Conservation (phyloP, 106 monocot species). For the Dioscorea dumetorum region DNA sequence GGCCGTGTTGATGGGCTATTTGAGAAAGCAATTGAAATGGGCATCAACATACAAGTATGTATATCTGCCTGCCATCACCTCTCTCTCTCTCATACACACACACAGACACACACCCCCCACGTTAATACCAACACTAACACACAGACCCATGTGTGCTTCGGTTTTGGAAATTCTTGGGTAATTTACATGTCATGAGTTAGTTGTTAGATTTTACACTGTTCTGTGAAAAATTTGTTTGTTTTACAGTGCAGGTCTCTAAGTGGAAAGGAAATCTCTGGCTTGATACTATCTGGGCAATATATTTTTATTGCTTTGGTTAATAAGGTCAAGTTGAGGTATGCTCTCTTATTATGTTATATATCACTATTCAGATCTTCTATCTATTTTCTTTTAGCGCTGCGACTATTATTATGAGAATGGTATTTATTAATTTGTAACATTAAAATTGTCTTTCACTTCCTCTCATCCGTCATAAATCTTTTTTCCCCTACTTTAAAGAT, state of each 20-base stretch:
- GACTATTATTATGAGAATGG: too few relatives aligned
- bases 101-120: too few relatives aligned
- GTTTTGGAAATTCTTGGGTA: too few relatives aligned
- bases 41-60: slow-evolving; percentile 61
- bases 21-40: slow-evolving; percentile 53
- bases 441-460: too few relatives aligned
- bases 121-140: too few relatives aligned
- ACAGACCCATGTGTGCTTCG: too few relatives aligned
- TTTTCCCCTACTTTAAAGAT: too few relatives aligned
- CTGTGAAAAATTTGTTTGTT: slow-evolving; percentile 18
- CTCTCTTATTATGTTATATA: background rate
- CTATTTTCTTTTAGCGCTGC: too few relatives aligned
- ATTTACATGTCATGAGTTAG: background rate
- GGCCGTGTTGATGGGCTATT: slow-evolving; percentile 53
- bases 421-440: too few relatives aligned
- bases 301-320: slow-evolving; percentile 74
- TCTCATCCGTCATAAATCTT: too few relatives aligned
- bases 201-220: background rate
- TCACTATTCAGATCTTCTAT: too few relatives aligned
- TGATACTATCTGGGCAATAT: slow-evolving; percentile 48
- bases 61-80: background rate
- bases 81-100: too few relatives aligned
- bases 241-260: slow-evolving; percentile 70
- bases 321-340: slow-evolving; percentile 62
- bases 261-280: slow-evolving; percentile 46